phyloP scores from a whole-genome alignment of 2,329 filamentous ascomycete genomes.

The Xylariaceae sp. region DNA sequence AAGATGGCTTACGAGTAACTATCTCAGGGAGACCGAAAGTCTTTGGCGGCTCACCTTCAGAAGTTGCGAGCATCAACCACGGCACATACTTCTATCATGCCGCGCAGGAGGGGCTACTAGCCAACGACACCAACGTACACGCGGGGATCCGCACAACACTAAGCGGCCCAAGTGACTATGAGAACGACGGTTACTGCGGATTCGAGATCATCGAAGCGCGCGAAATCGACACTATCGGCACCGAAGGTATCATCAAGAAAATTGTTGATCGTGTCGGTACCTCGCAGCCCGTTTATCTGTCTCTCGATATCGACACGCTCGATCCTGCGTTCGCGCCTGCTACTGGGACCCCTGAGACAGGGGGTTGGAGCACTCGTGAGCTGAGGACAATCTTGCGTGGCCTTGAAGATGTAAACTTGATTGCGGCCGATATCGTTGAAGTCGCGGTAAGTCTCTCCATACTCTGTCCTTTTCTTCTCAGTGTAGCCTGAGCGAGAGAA shows the following conservation, averaged over 20 bases:
- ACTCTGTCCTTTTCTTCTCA: neutral
- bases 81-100: slow-evolving; percentile 89
- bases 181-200: slow-evolving; percentile 80
- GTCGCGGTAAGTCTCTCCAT: slow-evolving; percentile 47
- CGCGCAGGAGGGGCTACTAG: slow-evolving; percentile 69
- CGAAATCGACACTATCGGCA: slow-evolving; percentile 49
- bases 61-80: slow-evolving; percentile 76
- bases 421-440: slow-evolving; percentile 70
- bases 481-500: neutral
- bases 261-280: slow-evolving; percentile 73
- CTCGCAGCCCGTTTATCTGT: slow-evolving; percentile 72
- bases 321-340: slow-evolving; percentile 79
- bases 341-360: slow-evolving; percentile 72
- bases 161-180: slow-evolving; percentile 74
- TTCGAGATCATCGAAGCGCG: slow-evolving; percentile 77
- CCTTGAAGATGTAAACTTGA: slow-evolving; percentile 64
- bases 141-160: slow-evolving; percentile 82
- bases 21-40: slow-evolving; percentile 75
- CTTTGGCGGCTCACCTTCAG: slow-evolving; percentile 75
- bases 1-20: too few species aligned
- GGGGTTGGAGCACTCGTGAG: slow-evolving; percentile 71
- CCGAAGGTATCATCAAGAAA: slow-evolving; percentile 71
- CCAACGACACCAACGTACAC: slow-evolving; percentile 83
- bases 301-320: slow-evolving; percentile 82
- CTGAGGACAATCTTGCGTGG: slow-evolving; percentile 67